Conservation (phyloP, 495 filamentous ascomycete genomes). For the Cladorrhinum samala region DNA sequence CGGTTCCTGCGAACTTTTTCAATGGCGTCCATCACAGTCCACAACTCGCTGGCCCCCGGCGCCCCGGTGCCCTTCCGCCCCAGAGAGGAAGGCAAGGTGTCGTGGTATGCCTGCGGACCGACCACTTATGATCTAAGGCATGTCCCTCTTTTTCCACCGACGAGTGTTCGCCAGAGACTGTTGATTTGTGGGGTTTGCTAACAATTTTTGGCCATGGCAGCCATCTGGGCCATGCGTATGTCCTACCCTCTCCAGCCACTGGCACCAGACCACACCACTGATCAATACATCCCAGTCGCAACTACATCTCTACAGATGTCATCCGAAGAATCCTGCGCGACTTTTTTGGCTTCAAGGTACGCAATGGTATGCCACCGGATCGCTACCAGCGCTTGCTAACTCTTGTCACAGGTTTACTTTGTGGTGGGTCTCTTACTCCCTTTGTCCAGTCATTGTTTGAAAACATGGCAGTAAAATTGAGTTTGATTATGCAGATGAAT, state of each 20-base stretch:
- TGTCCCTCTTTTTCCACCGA: too few relatives aligned
- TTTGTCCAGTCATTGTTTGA: background rate
- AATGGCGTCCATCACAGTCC: constrained; percentile 55
- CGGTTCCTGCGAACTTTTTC: constrained; percentile 13
- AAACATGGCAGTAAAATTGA: background rate
- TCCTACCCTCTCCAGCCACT: background rate
- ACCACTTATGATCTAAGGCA: constrained; percentile 91
- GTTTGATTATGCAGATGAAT: constrained; percentile 55
- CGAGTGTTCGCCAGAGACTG: too few relatives aligned
- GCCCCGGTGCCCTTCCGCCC: constrained; percentile 71
- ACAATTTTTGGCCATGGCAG: too few relatives aligned
- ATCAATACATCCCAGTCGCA: constrained; percentile 53
- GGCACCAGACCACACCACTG: background rate
- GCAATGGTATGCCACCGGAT: too few relatives aligned
- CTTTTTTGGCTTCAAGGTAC: constrained; percentile 79
- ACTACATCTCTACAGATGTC: constrained; percentile 93
- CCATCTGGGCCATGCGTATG: constrained; percentile 66
- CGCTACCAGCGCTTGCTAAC: too few relatives aligned
- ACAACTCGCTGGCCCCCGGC: constrained; percentile 70
- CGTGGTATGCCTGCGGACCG: constrained; percentile 88
- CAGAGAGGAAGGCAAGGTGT: constrained; percentile 64
- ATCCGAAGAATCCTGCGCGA: constrained; percentile 78
- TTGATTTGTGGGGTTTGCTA: too few relatives aligned
- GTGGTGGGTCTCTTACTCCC: constrained; percentile 46
- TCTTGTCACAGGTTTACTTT: too few relatives aligned